phyloP scores from a whole-genome alignment of 306 rosid species.

The Luffa acutangula region DNA sequence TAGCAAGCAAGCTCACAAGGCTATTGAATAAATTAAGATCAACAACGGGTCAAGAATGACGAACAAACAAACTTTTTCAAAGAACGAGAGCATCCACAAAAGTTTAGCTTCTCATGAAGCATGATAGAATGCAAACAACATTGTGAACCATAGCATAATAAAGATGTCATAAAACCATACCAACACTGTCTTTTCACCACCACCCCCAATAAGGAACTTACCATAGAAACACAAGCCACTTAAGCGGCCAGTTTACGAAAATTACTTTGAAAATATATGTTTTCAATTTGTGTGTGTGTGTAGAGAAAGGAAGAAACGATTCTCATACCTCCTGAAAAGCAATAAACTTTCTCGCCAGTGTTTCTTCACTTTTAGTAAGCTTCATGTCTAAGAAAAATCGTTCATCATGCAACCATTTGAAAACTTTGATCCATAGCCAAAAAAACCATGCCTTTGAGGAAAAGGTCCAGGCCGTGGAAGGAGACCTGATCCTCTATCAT shows the following conservation, averaged over 20 bases:
- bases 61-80: neutral
- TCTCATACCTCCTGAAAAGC: slow-evolving; percentile 41
- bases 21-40: slow-evolving; percentile 32
- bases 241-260: neutral
- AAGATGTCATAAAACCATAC: neutral
- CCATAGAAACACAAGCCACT: neutral
- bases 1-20: slow-evolving; percentile 82
- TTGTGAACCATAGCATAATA: neutral
- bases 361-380: slow-evolving; percentile 77
- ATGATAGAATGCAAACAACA: neutral
- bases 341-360: slow-evolving; percentile 30
- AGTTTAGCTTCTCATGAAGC: neutral
- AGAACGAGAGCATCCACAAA: neutral
- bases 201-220: neutral
- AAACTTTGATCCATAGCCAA: slow-evolving; percentile 65
- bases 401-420: slow-evolving; percentile 60
- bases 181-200: neutral
- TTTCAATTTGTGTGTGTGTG: neutral
- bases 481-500: slow-evolving; percentile 88
- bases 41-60: neutral
- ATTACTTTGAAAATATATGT: neutral
- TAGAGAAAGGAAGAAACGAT: neutral
- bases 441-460: slow-evolving; percentile 68
- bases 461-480: slow-evolving; percentile 91
- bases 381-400: slow-evolving; percentile 73